Base-by-base conservation (phyloP, 108 stramenopile genomes). In the Discostella pseudostelligera region DNA sequence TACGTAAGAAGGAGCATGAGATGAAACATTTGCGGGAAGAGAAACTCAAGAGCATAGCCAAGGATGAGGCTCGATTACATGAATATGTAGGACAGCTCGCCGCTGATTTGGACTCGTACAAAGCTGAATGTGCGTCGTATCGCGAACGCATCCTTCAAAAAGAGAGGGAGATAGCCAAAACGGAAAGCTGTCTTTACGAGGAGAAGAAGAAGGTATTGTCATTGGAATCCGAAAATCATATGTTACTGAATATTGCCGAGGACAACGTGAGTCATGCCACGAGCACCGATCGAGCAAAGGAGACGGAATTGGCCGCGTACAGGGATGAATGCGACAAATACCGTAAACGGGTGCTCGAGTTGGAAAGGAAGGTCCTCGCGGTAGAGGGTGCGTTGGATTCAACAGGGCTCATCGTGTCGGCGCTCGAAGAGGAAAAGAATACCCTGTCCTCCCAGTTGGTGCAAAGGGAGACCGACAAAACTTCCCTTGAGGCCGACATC, bases 281-380 rank as follows among this genome's bases (percentile, higher is more conserved):
- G 20, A 63, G 45, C 57, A 21, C 40, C 1, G 74, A 62, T 17
- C 46, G 39, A 26, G 53, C 61, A 4, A 68, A 68, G 36, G 51
- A 48, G 24, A 40, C 56, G 29, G 67, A 75, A 54, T 40, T 75
- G 39, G 56, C 44, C 28, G 67, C 67, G 7, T 75, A 75, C 67
- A 75, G 49, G 25, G 74, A 75, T 0, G 61, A 75, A 44, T 75
- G 74, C 46, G 53, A 75, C 9, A 75, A 68, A n/a, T 75, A 75
- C 67, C 66, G 74, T 11, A 55, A 75, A 13, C 61, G 56, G 12
- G 62, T 77, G 20, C 55, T 77, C 8, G 55, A 69, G 55, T 39
- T 77, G 44, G 69, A 69, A 35, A 44, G 63, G 19, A 65, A 70
- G 22, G 24, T 70, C 1, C 43, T 77, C 8, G 46, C 51, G n/a